Base-by-base conservation (phyloP, 176 grass and related monocot species). In the Phyllostachys edulis region DNA sequence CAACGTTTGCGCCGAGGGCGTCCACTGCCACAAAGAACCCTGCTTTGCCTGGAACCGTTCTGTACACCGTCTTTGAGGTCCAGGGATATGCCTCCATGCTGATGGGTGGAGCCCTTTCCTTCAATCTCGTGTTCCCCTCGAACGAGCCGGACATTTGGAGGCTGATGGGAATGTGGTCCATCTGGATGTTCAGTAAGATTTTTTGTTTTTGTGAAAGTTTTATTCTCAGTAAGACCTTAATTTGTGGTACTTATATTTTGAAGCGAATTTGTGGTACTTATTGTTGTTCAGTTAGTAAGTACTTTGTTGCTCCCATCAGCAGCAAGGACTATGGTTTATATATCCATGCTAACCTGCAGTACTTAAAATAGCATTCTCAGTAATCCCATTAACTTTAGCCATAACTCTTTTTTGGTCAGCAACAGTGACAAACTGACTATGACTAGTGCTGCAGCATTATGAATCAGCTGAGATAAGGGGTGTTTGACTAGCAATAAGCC, bases 141-240 rank as follows among this genome's bases (percentile, higher is more conserved):
- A 80, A 47, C 63, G 89, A 94, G 70, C 89, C 87, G 1, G 87
- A 94, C 37, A 87, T 94, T 56, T 94, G 89, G 92, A 98, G 96
- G 83, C 80, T 98, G 62, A 95, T 98, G 91, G 96, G 96, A 67
- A 95, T 98, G 96, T 98, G 96, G 96, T 98, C 96, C 63, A 95
- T 98, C 84, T 98, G 96, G 96, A 98, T 98, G 96, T 98, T 98
- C 83, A 95, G 93, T 98, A 90, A 91, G 95, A 9, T 11, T 3
- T 45, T 79, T 75, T 41, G 34, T 57, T 80, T 67, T 62, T 62
- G 49, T 20, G 57, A 21, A 80, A 59, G 7, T 45, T 55, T 40
- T 38, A 21, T 73, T 83, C 34, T 14, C 63, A 55, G 64, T 78
- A 18, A 81, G 54, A 26, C 4, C 11, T 40, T 71, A 17, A 24